Base-by-base conservation (phyloP, 345 rosid species). In the Arabidopsis suecica region DNA sequence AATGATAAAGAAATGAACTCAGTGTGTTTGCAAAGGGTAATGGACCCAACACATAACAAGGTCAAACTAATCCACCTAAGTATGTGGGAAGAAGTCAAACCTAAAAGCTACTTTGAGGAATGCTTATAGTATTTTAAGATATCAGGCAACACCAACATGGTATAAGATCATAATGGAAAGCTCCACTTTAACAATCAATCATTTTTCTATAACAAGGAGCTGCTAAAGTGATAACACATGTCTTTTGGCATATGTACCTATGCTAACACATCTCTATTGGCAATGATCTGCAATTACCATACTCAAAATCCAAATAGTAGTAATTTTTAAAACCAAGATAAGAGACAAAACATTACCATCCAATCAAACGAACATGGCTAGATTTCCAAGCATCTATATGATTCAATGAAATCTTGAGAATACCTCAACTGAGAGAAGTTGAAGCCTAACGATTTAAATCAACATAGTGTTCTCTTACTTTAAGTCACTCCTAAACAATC, bases 101-200 rank as follows among this genome's bases (percentile, higher is more conserved):
- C 44, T 69, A 61, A 69, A 76, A 69, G 80, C 70, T 62, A 69
- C 63, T 38, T 45, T 69, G 59, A 77, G 67, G 54, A 63, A 69
- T 70, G 62, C 45, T 20, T 66, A 61, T 51, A 51, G 63, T 75
- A 41, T 69, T 32, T n/a, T 53, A 23, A 75, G 44, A 49, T 66
- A 50, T 69, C 49, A 69, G n/a, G 80, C 60, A 77, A 64, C 61
- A 55, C 12, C 36, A 60, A 70, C 71, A 48, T 64, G 72, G 40
- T 13, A 66, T 53, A 23, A 7, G 40, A 76, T 36, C 50, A 48
- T 55, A 61, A 42, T 62, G 68, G 68, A 41, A 51, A 71, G 40
- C 72, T 71, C 32, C 53, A 65, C 32, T 25, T 20, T 41, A 42
- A 62, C 47, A 28, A 44, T 14, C 14, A 20, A n/a, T 11, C 61